A percentile compares a stretch with the other conserved stretches of the same genome.
Conservation (phyloP, 2,329 filamentous ascomycete genomes). For the Sporothrix dimorphospora region DNA sequence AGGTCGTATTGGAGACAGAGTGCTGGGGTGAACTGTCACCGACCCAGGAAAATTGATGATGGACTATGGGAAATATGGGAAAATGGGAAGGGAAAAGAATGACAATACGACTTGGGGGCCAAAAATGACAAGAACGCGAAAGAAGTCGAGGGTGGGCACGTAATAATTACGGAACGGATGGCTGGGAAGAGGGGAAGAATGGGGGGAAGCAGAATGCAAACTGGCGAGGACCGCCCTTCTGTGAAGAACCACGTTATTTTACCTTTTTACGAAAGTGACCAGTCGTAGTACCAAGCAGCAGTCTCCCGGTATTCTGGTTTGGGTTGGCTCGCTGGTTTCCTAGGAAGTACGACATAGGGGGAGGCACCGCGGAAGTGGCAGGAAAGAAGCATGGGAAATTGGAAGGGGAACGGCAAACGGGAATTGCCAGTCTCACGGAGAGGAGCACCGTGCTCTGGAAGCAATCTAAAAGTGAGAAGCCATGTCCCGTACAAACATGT, state of each 20-base stretch:
- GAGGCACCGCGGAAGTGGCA: too few relatives aligned
- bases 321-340: background rate
- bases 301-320: background rate
- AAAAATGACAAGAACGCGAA: background rate
- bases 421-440: too few relatives aligned
- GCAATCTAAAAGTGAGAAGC: background rate
- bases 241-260: background rate
- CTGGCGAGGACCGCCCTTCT: background rate
- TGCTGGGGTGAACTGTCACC: too few relatives aligned
- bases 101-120: background rate
- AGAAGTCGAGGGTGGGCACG: background rate
- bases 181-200: background rate
- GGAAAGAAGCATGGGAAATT: background rate
- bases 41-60: background rate
- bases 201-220: background rate
- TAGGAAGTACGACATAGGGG: background rate
- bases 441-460: too few relatives aligned
- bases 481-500: too few relatives aligned
- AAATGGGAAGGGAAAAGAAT: background rate
- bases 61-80: too few relatives aligned
- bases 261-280: background rate
- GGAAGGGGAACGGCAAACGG: too few relatives aligned
- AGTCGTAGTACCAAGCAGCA: too few relatives aligned
- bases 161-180: background rate
- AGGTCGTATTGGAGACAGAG: background rate